These are phyloP conservation scores for Talaromyces sp. DNA, from an alignment of 2,329 filamentous ascomycete species.

Conservation along the genomic window DNA sequence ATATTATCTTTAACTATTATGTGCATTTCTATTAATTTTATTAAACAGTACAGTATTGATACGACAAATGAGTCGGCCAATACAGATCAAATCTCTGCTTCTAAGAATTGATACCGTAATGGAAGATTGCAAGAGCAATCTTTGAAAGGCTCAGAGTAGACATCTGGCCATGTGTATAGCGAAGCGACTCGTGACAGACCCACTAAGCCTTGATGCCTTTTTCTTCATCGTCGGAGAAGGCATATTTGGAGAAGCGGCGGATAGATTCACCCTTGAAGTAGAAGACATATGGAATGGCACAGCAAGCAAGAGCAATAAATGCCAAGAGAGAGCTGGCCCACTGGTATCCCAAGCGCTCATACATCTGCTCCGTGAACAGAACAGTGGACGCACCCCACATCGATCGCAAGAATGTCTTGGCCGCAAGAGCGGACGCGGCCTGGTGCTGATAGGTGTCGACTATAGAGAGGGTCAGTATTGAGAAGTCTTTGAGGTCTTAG, in stretches of 20 bases:
- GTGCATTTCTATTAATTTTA: no score
- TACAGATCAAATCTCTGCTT: no score
- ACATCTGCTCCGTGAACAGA: conserved; percentile 83
- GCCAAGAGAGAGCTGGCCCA: conserved; percentile 75
- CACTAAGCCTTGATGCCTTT: conserved; percentile 26
- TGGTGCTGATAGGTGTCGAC: conserved; percentile 71
- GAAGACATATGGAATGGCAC: conserved; percentile 80
- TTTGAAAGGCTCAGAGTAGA: no score
- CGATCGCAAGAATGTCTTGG: conserved; percentile 77
- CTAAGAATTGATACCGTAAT: no score
- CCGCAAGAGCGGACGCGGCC: conserved; percentile 77
- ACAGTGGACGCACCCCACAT: conserved; percentile 80
- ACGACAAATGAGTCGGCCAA: no score
- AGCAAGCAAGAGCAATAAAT: conserved; percentile 76
- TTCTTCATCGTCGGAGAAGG: conserved; percentile 64
- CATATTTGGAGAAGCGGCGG: conserved; percentile 69
- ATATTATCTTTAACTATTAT: no score
- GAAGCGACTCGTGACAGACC: background rate
- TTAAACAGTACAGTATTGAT: no score
- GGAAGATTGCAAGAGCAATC: no score
- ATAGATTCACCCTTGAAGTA: conserved; percentile 76
- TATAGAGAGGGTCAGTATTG: conserved; percentile 20
- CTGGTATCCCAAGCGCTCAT: conserved; percentile 69
- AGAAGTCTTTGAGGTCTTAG: background rate
- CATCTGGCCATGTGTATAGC: no score